phyloP scores from a whole-genome alignment of 192 early-diverging fungal genomes.

The Coemansia sp. region DNA sequence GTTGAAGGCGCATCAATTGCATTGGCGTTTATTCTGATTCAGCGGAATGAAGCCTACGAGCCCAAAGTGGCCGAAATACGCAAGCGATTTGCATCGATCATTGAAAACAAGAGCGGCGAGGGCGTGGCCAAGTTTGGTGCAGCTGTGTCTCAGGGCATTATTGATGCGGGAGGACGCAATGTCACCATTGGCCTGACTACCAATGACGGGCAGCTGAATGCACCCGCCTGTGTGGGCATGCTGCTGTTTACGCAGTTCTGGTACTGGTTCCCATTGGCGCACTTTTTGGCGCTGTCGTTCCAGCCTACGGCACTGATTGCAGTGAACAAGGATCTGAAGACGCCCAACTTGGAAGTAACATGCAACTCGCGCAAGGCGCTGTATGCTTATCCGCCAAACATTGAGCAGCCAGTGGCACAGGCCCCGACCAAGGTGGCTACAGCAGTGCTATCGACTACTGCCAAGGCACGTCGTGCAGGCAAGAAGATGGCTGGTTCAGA shows the following conservation, averaged over 20 bases:
- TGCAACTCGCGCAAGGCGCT: conserved; percentile 85
- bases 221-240: conserved; percentile 97
- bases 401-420: conserved; percentile 64
- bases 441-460: conserved; percentile 93
- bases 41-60: conserved; percentile 85
- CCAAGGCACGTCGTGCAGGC: conserved; percentile 83
- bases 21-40: conserved; percentile 91
- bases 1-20: conserved; percentile 95
- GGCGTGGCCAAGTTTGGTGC: conserved; percentile 94
- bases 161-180: conserved; percentile 97
- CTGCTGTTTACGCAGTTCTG: conserved; percentile 98
- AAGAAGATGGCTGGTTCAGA: conserved; percentile 60
- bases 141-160: conserved; percentile 92
- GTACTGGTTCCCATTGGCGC: conserved; percentile 99
- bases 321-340: conserved; percentile 80
- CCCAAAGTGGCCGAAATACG: conserved; percentile 81
- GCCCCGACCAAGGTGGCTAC: conserved; percentile 71
- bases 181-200: conserved; percentile 91
- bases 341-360: conserved; percentile 80
- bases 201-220: conserved; percentile 82
- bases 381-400: conserved; percentile 89
- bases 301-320: conserved; percentile 95
- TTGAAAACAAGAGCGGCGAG: conserved; percentile 91
- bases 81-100: conserved; percentile 83
- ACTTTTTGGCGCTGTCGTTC: conserved; percentile 93